Evolutionary conservation across 2,329 filamentous ascomycete species (phyloP), one percentile per base, ranked within the genome.

Genomic region (Plenodomus biglobosus): DNA sequence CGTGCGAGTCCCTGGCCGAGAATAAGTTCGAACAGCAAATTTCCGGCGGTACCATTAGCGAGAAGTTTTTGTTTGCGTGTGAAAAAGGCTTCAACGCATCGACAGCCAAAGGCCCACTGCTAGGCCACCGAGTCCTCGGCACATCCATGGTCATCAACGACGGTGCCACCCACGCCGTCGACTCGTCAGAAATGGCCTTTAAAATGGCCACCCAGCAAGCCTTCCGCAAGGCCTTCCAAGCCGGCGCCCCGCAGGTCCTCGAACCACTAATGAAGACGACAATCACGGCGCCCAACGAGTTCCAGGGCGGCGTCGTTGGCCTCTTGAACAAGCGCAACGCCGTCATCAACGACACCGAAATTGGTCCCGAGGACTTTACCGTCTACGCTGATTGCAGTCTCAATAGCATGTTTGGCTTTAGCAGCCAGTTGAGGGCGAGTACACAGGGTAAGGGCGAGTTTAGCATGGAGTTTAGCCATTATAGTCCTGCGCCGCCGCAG

Each of bases 371-470:
- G 67, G 94, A 99, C 68, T 97, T 99, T 68, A 95, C 90, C 5
- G 82, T 97, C 49, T 84, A 86, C 46, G 92, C 91, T 20, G 94
- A 97, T 76, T 96, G 91, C 78, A 92, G 87, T 71, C 75, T 99
- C 71, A 96, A 97, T 73, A 85, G 87, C 71, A 99, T 99, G 94
- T 99, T 99, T 72, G 94, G 94, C 55, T 97, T 99, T 77, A 92
- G 86, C 66, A 89, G 86, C 36, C 89, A 96, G 75, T 76, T 99
- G 59, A 84, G 94, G 62, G 94, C 94, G 13, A 89, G 92, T 18
- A 97, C 92, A 2, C 94, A 99, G 77, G 94, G 94, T 54, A 99
- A 99, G 81, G 94, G 94, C 65, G 94, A 99, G 78, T 99, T 96
- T 70, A 88, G 83, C 65, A 97, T 99, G 94, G 94, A 99, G 76